Base-by-base conservation (phyloP, 2,329 filamentous ascomycete genomes). In the Aspergillus sp. region DNA sequence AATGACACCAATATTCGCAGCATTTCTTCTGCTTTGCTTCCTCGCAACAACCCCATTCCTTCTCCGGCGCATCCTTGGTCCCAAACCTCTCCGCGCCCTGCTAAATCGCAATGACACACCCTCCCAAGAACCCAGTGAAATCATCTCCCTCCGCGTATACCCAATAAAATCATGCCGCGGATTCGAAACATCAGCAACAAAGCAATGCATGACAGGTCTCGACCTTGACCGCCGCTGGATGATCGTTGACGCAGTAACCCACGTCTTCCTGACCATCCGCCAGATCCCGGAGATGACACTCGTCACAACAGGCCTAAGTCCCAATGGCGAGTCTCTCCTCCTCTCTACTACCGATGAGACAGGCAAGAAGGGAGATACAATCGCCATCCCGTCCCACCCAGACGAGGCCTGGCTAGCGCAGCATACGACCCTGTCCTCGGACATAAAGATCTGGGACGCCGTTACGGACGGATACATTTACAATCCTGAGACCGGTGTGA, bases 81-180 rank as follows among this genome's bases (percentile, higher is more conserved):
- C 35, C 62, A 62, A 44, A 60, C 3, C 19, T 19, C 63, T 31
- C n/a, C 45, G 31, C 45, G 6, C 45, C 31, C 24, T 23, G 9
- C 6, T 12, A 31, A 35, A 19, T 17, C 11, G 6, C 45, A 35
- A 35, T 6, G 2, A 3, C 27, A 27, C 43, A 37, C 31, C 52
- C 9, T 31, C 52, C 19, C 53, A 44, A 15, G 35, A 49, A 48
- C 68, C 62, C 39, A 72, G 62, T 57, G 70, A 74, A 44, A 69
- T 75, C 31, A 56, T 67, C 58, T 67, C 68, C 8, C 74, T 88
- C 11, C 80, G 80, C 56, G 78, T 87, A 64, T 87, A 88, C 67
- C 86, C 86, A 12, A 84, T 88, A 66, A 88, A 88, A 67, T 88
- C 85, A 59, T 88, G 86, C 64, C 84, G 86, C 46, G 86, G 86